phyloP scores from a whole-genome alignment of 805 yeast species.

The Saturnispora mendoncae region DNA sequence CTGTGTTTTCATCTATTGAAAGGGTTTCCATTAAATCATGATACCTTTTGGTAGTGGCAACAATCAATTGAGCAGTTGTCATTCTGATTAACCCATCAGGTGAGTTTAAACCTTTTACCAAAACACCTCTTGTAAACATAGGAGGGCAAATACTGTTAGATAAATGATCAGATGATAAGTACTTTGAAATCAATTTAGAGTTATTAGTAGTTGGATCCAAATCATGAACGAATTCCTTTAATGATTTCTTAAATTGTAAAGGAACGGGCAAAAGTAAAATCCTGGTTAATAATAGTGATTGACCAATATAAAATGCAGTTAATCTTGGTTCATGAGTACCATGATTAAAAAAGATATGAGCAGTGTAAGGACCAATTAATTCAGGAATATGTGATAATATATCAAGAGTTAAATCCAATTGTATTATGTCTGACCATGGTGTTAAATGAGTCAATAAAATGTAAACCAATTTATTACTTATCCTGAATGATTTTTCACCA shows the following conservation, averaged over 20 bases:
- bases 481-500: slow-evolving; percentile 44
- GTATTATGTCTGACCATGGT: slow-evolving; percentile 72
- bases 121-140: slow-evolving; percentile 47
- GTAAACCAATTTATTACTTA: slow-evolving; percentile 61
- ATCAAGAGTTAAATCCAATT: slow-evolving; percentile 43
- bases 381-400: slow-evolving; percentile 55
- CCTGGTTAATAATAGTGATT: slow-evolving; percentile 50
- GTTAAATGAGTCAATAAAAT: slow-evolving; percentile 55
- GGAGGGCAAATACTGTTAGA: slow-evolving; percentile 57
- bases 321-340: slow-evolving; percentile 74
- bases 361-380: slow-evolving; percentile 61
- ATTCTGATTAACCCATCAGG: slow-evolving; percentile 49
- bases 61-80: slow-evolving; percentile 51
- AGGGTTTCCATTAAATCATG: slow-evolving; percentile 27
- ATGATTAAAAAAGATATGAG: slow-evolving; percentile 45
- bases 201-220: slow-evolving; percentile 6
- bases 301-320: slow-evolving; percentile 77
- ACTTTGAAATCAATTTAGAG: neutral
- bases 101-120: slow-evolving; percentile 50
- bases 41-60: slow-evolving; percentile 48
- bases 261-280: slow-evolving; percentile 55
- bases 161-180: slow-evolving; percentile 25
- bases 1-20: slow-evolving; percentile 14
- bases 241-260: slow-evolving; percentile 15
- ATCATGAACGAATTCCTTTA: slow-evolving; percentile 11